Evolutionary conservation across 148 eudicot genomes (phyloP), one percentile per base, ranked within the genome.

Genomic region (Amaranthus cruentus): DNA sequence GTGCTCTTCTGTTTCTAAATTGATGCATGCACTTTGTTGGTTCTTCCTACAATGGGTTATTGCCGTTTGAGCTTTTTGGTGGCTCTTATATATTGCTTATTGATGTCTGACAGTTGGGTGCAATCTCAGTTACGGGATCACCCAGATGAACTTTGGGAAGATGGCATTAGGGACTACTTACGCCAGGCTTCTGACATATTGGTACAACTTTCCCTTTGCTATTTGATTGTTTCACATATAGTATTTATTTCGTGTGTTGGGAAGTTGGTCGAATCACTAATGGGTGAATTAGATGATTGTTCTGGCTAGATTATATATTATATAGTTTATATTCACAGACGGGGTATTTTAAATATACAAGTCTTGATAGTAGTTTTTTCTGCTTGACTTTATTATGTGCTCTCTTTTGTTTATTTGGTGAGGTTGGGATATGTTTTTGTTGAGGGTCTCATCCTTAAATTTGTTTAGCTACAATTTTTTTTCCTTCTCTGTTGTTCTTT

Each of bases 81-180:
- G 6, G 64, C 6, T 74, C 28, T 73, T n/a, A 72, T 55, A 46
- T 71, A 46, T 55, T 69, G 48, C 69, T 78, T 75, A 47, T 64
- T 68, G 47, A 15, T 78, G 70, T 62, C n/a, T 28, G 79, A 72
- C 90, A 95, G 99, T 77, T 95, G 99, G 99, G 88, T 95, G 78
- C 97, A 95, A 82, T 75, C 86, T 80, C 97, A 95, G 61, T 79
- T 91, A 76, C 87, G 82, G 64, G 87, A 88, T 79, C 96, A 95
- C 72, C 91, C 90, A 1, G 99, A 95, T 81, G 99, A 95, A 81
- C 94, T 95, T 66, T 95, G 97, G 99, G 96, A 91, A 84, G 99
- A 95, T 85, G 99, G 99, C 71, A 76, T 81, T 54, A 83, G 77
- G 66, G 97, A 91, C 72, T 95, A 95, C 73, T 75, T 90, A 68